Conservation (phyloP, 495 filamentous ascomycete species). For the Lasiosphaeriaceae sp. region DNA sequence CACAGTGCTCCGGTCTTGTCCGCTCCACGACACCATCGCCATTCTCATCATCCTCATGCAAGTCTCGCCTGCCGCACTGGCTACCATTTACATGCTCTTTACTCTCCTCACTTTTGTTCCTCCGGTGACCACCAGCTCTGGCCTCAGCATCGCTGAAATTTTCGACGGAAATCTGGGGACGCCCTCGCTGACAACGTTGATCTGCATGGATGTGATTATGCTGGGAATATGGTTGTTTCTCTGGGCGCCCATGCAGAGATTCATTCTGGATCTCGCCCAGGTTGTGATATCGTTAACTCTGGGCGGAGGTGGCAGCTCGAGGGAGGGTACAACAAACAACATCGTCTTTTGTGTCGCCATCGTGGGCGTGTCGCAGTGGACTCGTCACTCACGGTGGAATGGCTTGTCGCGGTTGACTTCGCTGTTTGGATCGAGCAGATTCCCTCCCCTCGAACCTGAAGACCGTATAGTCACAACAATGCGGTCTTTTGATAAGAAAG, state of each 20-base stretch:
- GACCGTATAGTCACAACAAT: conserved; percentile 40
- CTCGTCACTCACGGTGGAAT: conserved; percentile 51
- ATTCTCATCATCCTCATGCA: conserved; percentile 97
- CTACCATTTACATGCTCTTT: conserved; percentile 89
- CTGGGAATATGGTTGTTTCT: conserved; percentile 84
- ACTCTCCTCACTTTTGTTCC: conserved; percentile 91
- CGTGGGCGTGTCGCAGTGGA: conserved; percentile 67
- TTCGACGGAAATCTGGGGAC: conserved; percentile 51
- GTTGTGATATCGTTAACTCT: conserved; percentile 92
- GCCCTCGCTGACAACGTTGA: conserved; percentile 75
- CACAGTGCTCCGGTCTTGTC: conserved; percentile 86
- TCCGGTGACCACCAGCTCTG: conserved; percentile 56
- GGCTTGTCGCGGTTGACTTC: conserved; percentile 37
- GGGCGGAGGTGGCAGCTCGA: conserved; percentile 79
- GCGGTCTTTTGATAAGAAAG: conserved; percentile 43
- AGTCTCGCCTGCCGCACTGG: conserved; percentile 86
- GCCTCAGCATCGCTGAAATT: conserved; percentile 48
- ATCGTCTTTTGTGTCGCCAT: conserved; percentile 76
- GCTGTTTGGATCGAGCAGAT: conserved; percentile 39
- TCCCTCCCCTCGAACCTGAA: conserved; percentile 34
- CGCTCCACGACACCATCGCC: conserved; percentile 92
- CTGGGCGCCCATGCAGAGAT: conserved; percentile 82
- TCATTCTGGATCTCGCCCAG: conserved; percentile 90
- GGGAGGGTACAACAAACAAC: conserved; percentile 65
- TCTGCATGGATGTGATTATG: conserved; percentile 77